Base-by-base conservation (phyloP, 176 grass and related monocot genomes). In the Luzula sylvatica region DNA sequence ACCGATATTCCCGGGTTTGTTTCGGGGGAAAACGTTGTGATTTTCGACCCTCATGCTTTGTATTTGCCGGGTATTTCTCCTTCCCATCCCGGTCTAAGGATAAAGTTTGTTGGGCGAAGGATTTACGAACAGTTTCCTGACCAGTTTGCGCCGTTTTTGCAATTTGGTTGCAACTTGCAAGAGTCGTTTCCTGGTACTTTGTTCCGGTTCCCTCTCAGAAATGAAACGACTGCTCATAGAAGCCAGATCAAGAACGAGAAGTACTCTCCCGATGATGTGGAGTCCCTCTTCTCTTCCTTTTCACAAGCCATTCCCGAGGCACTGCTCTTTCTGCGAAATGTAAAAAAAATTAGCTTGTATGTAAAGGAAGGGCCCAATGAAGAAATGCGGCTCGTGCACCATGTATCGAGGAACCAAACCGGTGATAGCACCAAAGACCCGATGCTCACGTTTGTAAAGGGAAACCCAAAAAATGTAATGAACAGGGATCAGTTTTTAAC, bases 1-100 rank as follows among this genome's bases (percentile, higher is more conserved):
- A 95, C 89, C n/a, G 83, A 95, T 73, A 85, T 95, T 56, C 89
- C 89, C 71, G 76, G 89, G 38, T 88, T 95, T 79, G 80, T 95
- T 71, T 95, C 89, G 39, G 83, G 89, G 26, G 89, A 95, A 65
- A 95, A 95, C 61, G 78, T 95, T 82, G 89, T 95, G 44, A 88
- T 95, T 72, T 95, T 95, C 60, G 89, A 95, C 68, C 89, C 89
- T 32, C 89, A 95, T 79, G 89, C 89, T 16, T 64, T 68, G 71
- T 85, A 95, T 67, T 71, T 95, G 59, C 89, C 89, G 52, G 83
- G 89, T 72, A 95, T 95, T 78, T 95, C 83, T 47, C 83, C 89
- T 8, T 85, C 89, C 81, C 89, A 95, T 70, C 89, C 89, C 23
- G 89, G 89, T 40, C 76, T 95, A 66, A 81, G 83, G 63, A 88